A percentile compares a stretch with the other conserved stretches of the same genome.
These are phyloP conservation scores for Fraxinus albicans DNA, from an alignment of 305 asterid genomes.

Conservation along the genomic window DNA sequence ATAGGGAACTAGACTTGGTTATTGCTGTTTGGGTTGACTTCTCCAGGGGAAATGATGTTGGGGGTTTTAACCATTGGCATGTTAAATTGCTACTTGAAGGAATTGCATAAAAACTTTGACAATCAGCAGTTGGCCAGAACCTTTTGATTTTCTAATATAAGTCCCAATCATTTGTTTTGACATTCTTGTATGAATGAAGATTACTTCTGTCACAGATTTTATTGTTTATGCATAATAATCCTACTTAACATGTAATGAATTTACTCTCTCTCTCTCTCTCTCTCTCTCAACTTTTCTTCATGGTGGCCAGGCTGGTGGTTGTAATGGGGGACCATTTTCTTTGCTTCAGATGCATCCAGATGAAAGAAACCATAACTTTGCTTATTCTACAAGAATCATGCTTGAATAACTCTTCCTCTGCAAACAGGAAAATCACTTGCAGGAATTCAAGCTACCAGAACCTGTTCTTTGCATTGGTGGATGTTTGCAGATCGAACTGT, in stretches of 20 bases:
- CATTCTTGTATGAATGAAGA: neutral
- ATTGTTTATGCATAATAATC: neutral
- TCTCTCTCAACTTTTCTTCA: neutral
- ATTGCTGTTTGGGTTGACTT: neutral
- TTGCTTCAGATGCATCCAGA: neutral
- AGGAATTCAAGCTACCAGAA: slow-evolving; percentile 38
- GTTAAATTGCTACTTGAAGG: neutral
- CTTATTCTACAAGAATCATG: neutral
- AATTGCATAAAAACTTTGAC: neutral
- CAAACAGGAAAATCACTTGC: slow-evolving; percentile 35
- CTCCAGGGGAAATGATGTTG: neutral
- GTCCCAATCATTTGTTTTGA: neutral
- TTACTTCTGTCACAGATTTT: neutral
- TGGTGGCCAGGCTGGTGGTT: too few relatives aligned
- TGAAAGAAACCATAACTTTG: neutral
- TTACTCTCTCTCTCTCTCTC: too few relatives aligned
- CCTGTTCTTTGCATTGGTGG: slow-evolving; percentile 50
- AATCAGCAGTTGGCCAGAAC: neutral
- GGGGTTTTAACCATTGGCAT: neutral
- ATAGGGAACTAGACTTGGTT: neutral
- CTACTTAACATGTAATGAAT: neutral
- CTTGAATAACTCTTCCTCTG: neutral
- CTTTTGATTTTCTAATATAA: neutral
- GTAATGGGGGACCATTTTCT: neutral
- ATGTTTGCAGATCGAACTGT: slow-evolving; percentile 42